phyloP scores from a whole-genome alignment of 352 stramenopile genomes.

The Salisapilia sapeloensis region DNA sequence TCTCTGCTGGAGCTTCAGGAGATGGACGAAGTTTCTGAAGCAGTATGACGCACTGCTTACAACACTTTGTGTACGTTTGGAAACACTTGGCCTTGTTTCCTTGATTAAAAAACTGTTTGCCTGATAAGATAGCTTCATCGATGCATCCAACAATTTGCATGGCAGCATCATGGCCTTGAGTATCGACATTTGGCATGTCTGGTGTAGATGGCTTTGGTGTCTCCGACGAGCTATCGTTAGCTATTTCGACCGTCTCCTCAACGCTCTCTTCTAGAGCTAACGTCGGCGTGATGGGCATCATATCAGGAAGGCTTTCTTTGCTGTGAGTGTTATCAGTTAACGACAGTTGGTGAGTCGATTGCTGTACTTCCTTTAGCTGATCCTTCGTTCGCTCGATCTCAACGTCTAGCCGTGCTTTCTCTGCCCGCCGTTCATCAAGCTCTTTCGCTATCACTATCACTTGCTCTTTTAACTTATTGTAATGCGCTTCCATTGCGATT shows the following conservation, averaged over 20 bases:
- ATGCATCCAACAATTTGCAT: slow-evolving; percentile 21
- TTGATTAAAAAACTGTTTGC: slow-evolving; percentile 56
- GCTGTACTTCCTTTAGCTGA: slow-evolving; percentile 1
- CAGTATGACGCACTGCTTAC: slow-evolving; percentile 19
- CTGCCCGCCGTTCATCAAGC: slow-evolving; percentile 9
- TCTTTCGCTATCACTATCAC: slow-evolving; percentile 4
- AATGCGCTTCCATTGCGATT: no score
- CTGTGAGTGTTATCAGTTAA: not conserved
- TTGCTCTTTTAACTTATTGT: not conserved
- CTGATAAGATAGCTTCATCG: slow-evolving; percentile 25
- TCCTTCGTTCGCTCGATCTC: slow-evolving; percentile 22
- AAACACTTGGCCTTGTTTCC: slow-evolving; percentile 63
- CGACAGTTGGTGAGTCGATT: not conserved
- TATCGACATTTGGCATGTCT: no score
- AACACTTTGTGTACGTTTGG: slow-evolving; percentile 33
- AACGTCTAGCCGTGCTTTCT: slow-evolving; percentile 31
- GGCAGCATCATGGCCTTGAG: no score
- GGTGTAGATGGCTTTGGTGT: slow-evolving; percentile 1
- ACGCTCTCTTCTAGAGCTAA: no score
- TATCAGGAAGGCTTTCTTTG: no score
- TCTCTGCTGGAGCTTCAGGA: slow-evolving; percentile 11
- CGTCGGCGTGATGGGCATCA: no score
- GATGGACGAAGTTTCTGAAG: slow-evolving; percentile 16
- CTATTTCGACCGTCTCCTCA: no score
- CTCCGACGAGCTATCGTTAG: slow-evolving; percentile 5